Conservation (phyloP, 495 filamentous ascomycete species). For the Alectoria sarmentosa region DNA sequence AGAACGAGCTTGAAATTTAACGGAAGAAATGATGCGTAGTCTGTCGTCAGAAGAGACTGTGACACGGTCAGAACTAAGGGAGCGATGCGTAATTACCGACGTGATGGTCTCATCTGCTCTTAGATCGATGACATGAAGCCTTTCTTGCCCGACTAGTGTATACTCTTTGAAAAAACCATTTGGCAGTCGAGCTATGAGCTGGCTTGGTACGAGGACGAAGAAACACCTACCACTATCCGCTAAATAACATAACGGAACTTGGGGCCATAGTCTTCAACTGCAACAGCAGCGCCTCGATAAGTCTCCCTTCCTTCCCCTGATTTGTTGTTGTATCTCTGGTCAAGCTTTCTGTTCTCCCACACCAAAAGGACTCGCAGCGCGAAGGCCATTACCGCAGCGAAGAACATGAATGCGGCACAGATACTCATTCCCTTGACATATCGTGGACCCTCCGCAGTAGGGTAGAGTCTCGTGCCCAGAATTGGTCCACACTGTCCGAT, state of each 20-base stretch:
- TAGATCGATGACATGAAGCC: not conserved
- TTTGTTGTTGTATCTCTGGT: slow-evolving; percentile 24
- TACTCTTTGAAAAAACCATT: not conserved
- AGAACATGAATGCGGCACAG: slow-evolving; percentile 50
- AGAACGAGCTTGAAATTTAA: too few relatives aligned
- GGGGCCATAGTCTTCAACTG: slow-evolving; percentile 17
- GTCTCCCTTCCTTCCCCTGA: slow-evolving; percentile 18
- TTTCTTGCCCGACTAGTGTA: not conserved
- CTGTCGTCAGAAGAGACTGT: too few relatives aligned
- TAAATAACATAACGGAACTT: slow-evolving; percentile 19
- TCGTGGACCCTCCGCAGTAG: slow-evolving; percentile 38
- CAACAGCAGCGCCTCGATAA: slow-evolving; percentile 4
- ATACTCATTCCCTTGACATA: slow-evolving; percentile 44
- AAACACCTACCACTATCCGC: not conserved
- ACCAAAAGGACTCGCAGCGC: slow-evolving; percentile 38
- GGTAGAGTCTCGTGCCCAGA: slow-evolving; percentile 52
- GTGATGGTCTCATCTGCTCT: too few relatives aligned
- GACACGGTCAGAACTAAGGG: too few relatives aligned
- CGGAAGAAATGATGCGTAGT: too few relatives aligned
- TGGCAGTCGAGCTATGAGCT: not conserved
- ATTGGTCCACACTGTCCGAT: slow-evolving; percentile 54
- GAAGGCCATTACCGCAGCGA: slow-evolving; percentile 41
- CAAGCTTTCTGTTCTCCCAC: slow-evolving; percentile 43
- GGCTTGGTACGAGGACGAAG: not conserved
- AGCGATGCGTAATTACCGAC: too few relatives aligned